Conservation (phyloP, 2,329 filamentous ascomycete genomes). For the Talaromyces sp. region DNA sequence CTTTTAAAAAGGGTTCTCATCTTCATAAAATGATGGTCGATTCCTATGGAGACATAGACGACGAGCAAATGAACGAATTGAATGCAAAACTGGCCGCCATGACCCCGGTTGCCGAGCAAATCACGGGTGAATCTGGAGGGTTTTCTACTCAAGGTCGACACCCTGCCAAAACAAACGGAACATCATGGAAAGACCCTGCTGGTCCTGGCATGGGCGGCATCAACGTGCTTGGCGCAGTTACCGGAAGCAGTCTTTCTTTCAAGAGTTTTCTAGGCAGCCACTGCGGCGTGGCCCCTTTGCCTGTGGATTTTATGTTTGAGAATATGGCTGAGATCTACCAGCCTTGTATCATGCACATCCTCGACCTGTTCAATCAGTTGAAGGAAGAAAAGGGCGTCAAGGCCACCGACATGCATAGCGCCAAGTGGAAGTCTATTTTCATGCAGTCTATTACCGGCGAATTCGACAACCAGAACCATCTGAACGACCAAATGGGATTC, state of each 20-base stretch:
- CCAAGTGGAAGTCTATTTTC: slow-evolving; percentile 27
- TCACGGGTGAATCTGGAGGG: slow-evolving; percentile 23
- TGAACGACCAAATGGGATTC: slow-evolving; percentile 34
- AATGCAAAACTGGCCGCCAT: slow-evolving; percentile 20
- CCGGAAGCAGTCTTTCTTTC: slow-evolving; percentile 27
- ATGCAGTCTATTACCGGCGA: slow-evolving; percentile 27
- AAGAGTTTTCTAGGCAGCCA: slow-evolving; percentile 28
- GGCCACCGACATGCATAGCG: slow-evolving; percentile 15
- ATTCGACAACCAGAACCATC: slow-evolving; percentile 23
- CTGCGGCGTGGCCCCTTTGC: slow-evolving; percentile 25
- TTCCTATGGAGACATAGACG: slow-evolving; percentile 16
- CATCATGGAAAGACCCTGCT: slow-evolving; percentile 19
- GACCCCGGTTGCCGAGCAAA: slow-evolving; percentile 24
- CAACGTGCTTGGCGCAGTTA: slow-evolving; percentile 24
- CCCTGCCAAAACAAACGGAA: neutral
- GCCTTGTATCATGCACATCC: slow-evolving; percentile 27
- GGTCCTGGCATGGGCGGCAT: slow-evolving; percentile 25
- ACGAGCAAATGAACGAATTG: slow-evolving; percentile 9
- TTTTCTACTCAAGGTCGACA: slow-evolving; percentile 7
- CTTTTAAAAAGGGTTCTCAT: slow-evolving; percentile 22
- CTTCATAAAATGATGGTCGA: slow-evolving; percentile 22
- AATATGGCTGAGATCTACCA: slow-evolving; percentile 24
- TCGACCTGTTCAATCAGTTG: slow-evolving; percentile 26
- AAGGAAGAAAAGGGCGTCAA: slow-evolving; percentile 10
- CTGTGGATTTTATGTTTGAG: slow-evolving; percentile 27